Percentiles rank a stretch among this genome's conserved stretches.
phyloP scores from a whole-genome alignment of 2,329 filamentous ascomycete genomes.

The Hyphodiscus sp. region DNA sequence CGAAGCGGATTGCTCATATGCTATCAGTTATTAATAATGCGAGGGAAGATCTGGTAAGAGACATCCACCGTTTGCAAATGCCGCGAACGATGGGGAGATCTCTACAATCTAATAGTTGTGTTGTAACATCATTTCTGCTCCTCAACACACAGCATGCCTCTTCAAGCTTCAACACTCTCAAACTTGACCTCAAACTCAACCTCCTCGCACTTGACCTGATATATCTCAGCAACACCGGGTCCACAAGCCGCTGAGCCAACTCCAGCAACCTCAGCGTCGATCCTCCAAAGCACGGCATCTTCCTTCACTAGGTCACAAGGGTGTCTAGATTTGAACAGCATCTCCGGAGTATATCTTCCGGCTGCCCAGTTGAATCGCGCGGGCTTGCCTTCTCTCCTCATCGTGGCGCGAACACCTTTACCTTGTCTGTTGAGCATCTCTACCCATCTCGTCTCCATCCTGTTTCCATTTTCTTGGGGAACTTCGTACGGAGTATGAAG shows the following conservation, averaged over 20 bases:
- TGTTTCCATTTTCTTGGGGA: conserved; percentile 42
- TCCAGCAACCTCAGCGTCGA: conserved; percentile 39
- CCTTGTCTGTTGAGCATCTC: conserved; percentile 1
- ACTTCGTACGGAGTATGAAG: conserved; percentile 58
- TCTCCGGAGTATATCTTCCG: conserved; percentile 41
- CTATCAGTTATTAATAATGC: too few relatives aligned
- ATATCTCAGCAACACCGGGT: conserved; percentile 6
- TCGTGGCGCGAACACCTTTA: not conserved
- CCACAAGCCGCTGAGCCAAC: conserved; percentile 44
- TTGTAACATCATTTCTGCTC: too few relatives aligned
- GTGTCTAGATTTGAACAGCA: conserved; percentile 53
- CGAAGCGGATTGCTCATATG: too few relatives aligned
- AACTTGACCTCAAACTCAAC: conserved; percentile 6
- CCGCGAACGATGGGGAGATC: too few relatives aligned
- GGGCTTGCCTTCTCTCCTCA: conserved; percentile 19
- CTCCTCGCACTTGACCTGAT: conserved; percentile 6
- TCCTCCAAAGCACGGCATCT: conserved; percentile 34
- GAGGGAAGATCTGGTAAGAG: too few relatives aligned
- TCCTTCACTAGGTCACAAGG: conserved; percentile 53
- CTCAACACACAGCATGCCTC: too few relatives aligned
- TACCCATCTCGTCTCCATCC: conserved; percentile 6
- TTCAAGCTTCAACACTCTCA: conserved; percentile 2
- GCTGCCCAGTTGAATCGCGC: conserved; percentile 35
- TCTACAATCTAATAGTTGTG: too few relatives aligned
- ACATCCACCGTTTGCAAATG: too few relatives aligned